Conservation (phyloP, 306 rosid genomes). For the Quercus ilex region DNA sequence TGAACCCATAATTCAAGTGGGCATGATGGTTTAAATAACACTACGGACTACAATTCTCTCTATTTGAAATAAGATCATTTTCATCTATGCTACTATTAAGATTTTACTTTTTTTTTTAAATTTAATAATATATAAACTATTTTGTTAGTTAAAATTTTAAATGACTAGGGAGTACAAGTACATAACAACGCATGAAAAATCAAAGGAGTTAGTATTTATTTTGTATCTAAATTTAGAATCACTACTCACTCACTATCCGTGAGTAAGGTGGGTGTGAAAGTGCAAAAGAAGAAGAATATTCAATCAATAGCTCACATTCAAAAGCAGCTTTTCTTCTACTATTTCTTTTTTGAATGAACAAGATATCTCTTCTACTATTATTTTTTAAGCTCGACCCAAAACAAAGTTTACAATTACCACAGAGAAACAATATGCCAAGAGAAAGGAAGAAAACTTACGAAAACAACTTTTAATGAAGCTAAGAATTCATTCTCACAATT, state of each 20-base stretch:
- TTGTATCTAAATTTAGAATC: neutral
- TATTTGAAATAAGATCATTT: no score
- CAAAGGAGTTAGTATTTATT: neutral
- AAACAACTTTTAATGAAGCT: neutral
- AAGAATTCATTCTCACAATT: neutral
- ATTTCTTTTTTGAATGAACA: neutral
- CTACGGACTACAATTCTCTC: no score
- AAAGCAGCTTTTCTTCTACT: conserved; percentile 19
- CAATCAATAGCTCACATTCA: conserved; percentile 36
- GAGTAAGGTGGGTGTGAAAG: conserved; percentile 7
- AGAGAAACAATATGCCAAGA: neutral
- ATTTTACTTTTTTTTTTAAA: no score
- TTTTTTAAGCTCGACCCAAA: conserved; percentile 3
- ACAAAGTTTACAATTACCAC: neutral
- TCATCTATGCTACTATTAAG: no score
- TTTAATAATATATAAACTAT: no score
- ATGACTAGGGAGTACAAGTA: no score
- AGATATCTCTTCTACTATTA: neutral
- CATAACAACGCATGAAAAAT: neutral
- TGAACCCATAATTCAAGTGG: no score
- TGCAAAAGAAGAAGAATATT: conserved; percentile 1
- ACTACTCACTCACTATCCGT: neutral
- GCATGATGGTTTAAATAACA: no score
- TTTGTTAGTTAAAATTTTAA: no score
- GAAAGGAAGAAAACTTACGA: neutral